Percentiles rank a stretch among this genome's conserved stretches.
phyloP scores from a whole-genome alignment of 1,284 basidiomycete species.

The Pseudozyma pruni region DNA sequence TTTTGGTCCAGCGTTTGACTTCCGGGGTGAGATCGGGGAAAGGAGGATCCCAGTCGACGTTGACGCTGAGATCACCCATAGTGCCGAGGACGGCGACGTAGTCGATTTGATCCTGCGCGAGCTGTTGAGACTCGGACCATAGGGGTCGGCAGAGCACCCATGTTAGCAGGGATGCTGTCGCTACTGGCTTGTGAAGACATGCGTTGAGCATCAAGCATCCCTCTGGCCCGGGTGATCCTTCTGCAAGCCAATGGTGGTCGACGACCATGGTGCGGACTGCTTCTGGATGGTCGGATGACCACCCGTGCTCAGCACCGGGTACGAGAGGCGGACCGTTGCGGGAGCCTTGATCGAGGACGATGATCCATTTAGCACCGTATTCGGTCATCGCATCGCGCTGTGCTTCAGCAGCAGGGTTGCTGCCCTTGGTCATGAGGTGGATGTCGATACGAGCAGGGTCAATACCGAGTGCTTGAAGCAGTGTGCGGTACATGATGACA shows the following conservation, averaged over 20 bases:
- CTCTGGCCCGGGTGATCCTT: slow-evolving; percentile 30
- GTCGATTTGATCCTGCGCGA: slow-evolving; percentile 36
- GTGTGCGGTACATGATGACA: slow-evolving; percentile 53
- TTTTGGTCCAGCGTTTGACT: slow-evolving; percentile 55
- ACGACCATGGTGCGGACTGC: slow-evolving; percentile 45
- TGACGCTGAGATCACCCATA: slow-evolving; percentile 51
- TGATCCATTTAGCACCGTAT: slow-evolving; percentile 42
- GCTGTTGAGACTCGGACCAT: slow-evolving; percentile 9
- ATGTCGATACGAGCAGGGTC: slow-evolving; percentile 30
- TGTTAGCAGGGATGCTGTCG: slow-evolving; percentile 47
- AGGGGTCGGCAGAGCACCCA: slow-evolving; percentile 53
- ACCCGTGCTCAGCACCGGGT: slow-evolving; percentile 46
- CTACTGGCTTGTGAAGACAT: slow-evolving; percentile 46
- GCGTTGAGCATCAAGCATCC: slow-evolving; percentile 55
- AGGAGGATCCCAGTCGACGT: slow-evolving; percentile 52
- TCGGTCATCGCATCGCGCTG: slow-evolving; percentile 36
- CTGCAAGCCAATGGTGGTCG: slow-evolving; percentile 51
- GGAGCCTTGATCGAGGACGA: slow-evolving; percentile 59
- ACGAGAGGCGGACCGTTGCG: slow-evolving; percentile 44
- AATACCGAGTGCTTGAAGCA: slow-evolving; percentile 31
- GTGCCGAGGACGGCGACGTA: slow-evolving; percentile 57
- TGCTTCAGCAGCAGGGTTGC: slow-evolving; percentile 22
- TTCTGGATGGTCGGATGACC: slow-evolving; percentile 17
- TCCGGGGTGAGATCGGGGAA: slow-evolving; percentile 49
- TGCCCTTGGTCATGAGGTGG: slow-evolving; percentile 54